Percentiles rank a stretch among this genome's conserved stretches.
These are phyloP conservation scores for Penicillium sp. DNA, from an alignment of 2,329 filamentous ascomycete genomes.

Conservation along the genomic window DNA sequence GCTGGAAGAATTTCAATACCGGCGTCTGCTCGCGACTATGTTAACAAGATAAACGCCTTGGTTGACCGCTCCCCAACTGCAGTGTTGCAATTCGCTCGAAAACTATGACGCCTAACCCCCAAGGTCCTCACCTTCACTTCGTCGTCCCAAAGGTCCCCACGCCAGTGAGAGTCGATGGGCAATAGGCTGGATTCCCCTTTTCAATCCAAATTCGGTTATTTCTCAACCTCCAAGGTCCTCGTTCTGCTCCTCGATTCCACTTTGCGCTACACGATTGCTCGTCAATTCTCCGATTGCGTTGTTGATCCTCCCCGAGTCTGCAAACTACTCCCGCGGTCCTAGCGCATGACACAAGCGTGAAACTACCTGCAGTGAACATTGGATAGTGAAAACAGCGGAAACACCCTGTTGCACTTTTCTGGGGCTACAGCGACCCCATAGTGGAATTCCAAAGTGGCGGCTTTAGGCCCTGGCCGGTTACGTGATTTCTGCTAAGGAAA, in stretches of 20 bases:
- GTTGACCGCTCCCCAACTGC: slow-evolving; percentile 16
- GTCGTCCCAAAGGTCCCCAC: slow-evolving; percentile 15
- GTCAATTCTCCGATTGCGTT: slow-evolving; percentile 21
- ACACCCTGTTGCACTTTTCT: neutral
- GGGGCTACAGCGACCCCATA: neutral
- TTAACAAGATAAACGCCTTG: neutral
- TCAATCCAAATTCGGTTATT: neutral
- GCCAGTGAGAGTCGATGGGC: neutral
- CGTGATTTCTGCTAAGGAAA: neutral
- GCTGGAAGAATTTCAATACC: neutral
- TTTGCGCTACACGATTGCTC: slow-evolving; percentile 17
- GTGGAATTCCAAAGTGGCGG: neutral
- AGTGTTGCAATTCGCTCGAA: slow-evolving; percentile 13
- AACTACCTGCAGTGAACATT: slow-evolving; percentile 5
- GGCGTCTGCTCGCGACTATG: neutral
- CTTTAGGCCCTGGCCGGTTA: neutral
- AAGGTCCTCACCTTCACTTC: slow-evolving; percentile 32
- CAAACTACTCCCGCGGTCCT: neutral
- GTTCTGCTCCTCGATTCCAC: neutral
- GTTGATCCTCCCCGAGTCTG: slow-evolving; percentile 9
- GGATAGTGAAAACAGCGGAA: neutral
- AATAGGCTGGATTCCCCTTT: neutral
- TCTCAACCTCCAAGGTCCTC: slow-evolving; percentile 20
- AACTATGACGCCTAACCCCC: slow-evolving; percentile 28
- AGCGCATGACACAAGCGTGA: slow-evolving; percentile 16